Percentiles rank a stretch among this genome's conserved stretches.
phyloP scores from a whole-genome alignment of 106 monocot species.

The Cymbidium sinense region DNA sequence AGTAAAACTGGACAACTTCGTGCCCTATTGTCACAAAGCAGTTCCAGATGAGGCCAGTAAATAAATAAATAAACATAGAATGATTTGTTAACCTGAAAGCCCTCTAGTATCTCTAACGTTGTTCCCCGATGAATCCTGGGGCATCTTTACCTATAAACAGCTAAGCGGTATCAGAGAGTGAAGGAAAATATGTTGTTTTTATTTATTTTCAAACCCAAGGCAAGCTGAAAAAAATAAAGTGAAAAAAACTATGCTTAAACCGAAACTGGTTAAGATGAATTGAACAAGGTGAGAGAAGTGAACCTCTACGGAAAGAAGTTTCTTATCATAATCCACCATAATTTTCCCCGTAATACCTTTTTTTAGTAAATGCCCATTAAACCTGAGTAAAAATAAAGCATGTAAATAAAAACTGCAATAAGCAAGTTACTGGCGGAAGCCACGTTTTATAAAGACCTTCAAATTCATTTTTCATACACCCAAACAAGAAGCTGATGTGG shows the following conservation, averaged over 20 bases:
- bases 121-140: conserved; percentile 82
- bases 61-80: conserved; percentile 5
- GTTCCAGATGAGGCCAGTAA: too few species aligned
- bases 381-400: conserved; percentile 39
- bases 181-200: not conserved
- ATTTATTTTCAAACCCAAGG: too few species aligned
- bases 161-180: not conserved
- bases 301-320: conserved; percentile 75
- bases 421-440: not conserved
- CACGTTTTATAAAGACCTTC: not conserved
- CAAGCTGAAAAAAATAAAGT: not conserved
- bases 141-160: conserved; percentile 74
- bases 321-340: conserved; percentile 75
- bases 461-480: too few species aligned
- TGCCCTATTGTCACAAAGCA: too few species aligned
- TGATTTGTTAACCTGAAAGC: conserved; percentile 69
- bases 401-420: not conserved
- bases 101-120: conserved; percentile 88
- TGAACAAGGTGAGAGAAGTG: not conserved
- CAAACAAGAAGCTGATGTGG: too few species aligned
- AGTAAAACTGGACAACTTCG: too few species aligned
- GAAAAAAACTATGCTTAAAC: not conserved
- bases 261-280: not conserved
- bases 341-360: conserved; percentile 90
- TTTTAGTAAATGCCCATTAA: conserved; percentile 87